These are phyloP conservation scores for Diplodia corticola DNA, from an alignment of 2,329 filamentous ascomycete species.

Conservation along the genomic window DNA sequence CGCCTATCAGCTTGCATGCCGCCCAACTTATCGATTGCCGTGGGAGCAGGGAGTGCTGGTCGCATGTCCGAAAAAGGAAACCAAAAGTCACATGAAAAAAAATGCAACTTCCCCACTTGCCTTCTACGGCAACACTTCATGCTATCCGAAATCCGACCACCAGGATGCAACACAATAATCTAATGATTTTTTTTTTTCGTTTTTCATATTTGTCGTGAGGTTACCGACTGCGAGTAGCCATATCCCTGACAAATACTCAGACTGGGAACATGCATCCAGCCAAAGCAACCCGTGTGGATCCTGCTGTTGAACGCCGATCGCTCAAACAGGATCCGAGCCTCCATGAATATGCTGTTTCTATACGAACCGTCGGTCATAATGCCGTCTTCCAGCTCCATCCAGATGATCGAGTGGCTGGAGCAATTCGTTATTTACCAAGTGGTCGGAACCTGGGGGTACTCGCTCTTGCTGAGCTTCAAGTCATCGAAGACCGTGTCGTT, in stretches of 20 bases:
- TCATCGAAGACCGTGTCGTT: conserved; percentile 63
- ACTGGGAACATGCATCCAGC: neutral
- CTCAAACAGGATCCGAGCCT: neutral
- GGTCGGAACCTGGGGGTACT: conserved; percentile 64
- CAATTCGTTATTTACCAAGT: conserved; percentile 52
- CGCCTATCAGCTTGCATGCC: neutral
- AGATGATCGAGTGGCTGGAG: neutral
- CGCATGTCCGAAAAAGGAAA: neutral
- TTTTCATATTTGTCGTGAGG: neutral
- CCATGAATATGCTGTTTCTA: neutral
- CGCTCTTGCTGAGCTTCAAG: conserved; percentile 59
- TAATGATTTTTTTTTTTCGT: neutral
- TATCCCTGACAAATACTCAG: neutral
- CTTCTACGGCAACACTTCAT: neutral
- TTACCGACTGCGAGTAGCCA: neutral
- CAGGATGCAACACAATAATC: neutral
- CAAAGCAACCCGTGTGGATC: neutral
- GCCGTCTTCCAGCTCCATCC: too few species aligned
- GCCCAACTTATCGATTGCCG: neutral
- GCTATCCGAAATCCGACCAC: neutral
- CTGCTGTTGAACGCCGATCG: neutral
- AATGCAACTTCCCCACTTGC: neutral
- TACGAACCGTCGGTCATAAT: neutral
- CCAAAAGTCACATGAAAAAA: neutral
- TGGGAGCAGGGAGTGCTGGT: neutral